Conservation (phyloP, 331 rosid genomes). For the Dryas integrifolia region DNA sequence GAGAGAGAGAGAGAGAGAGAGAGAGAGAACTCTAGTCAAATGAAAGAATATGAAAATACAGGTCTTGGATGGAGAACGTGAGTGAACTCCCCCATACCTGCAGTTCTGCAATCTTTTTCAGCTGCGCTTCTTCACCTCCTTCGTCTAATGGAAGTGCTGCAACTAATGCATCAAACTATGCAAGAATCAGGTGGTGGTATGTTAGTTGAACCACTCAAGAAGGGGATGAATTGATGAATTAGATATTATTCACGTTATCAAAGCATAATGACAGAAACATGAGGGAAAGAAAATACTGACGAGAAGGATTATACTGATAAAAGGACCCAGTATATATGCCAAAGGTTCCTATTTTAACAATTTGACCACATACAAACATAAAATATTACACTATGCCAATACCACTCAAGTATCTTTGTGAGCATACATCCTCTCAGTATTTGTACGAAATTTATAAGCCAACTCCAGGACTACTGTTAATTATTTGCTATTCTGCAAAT, state of each 20-base stretch:
- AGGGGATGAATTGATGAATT: not conserved
- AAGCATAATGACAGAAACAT: not conserved
- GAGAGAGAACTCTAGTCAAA: not conserved
- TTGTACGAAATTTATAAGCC: not conserved
- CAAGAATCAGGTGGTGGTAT: constrained; percentile 17
- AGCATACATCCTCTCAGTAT: not conserved
- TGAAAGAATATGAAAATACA: not conserved
- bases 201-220: constrained; percentile 13
- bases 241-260: not conserved
- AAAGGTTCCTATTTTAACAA: not conserved
- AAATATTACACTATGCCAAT: not conserved
- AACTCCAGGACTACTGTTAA: not conserved
- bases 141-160: constrained; percentile 73
- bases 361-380: not conserved
- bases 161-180: constrained; percentile 79
- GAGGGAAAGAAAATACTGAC: not conserved
- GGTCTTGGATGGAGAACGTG: not conserved
- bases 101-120: constrained; percentile 71
- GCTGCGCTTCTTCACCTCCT: constrained; percentile 75
- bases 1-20: not conserved
- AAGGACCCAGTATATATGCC: not conserved
- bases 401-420: not conserved
- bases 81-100: constrained; percentile 46
- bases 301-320: not conserved
- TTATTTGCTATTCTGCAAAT: not conserved